Percentiles rank a stretch among this genome's conserved stretches.
phyloP scores from a whole-genome alignment of 345 rosid genomes.

The Passiflora organensis region DNA sequence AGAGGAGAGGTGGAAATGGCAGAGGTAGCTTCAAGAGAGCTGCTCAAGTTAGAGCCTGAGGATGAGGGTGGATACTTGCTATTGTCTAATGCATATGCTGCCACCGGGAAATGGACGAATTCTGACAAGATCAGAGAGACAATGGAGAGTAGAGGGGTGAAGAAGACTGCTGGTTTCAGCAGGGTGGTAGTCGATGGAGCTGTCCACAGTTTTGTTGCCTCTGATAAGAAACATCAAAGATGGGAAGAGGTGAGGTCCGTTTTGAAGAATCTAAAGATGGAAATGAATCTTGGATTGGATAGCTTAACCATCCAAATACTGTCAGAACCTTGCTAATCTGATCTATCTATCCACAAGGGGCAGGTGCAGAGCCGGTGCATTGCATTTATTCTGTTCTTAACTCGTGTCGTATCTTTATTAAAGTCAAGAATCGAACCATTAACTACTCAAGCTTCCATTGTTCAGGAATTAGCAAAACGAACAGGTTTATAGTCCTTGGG shows the following conservation, averaged over 20 bases:
- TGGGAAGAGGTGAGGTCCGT: conserved; percentile 30
- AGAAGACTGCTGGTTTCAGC: conserved; percentile 22
- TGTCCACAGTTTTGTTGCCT: conserved; percentile 39
- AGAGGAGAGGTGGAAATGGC: conserved; percentile 20
- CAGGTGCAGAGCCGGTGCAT: neutral
- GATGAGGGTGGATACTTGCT: conserved; percentile 22
- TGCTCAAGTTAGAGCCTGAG: conserved; percentile 16
- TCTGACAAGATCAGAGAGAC: conserved; percentile 13
- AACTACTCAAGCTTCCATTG: too few relatives aligned
- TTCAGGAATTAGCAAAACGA: too few relatives aligned
- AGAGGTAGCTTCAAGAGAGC: conserved; percentile 18
- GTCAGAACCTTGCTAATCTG: neutral
- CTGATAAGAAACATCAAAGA: conserved; percentile 41
- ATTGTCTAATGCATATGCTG: conserved; percentile 23
- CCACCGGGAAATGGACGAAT: conserved; percentile 14
- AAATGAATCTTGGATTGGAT: conserved; percentile 26
- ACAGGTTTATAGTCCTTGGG: too few relatives aligned
- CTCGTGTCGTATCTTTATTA: too few relatives aligned
- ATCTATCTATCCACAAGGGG: neutral
- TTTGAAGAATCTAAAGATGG: conserved; percentile 22
- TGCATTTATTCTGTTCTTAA: too few relatives aligned
- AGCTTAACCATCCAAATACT: too few relatives aligned
- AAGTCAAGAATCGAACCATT: too few relatives aligned
- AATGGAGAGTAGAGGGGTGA: conserved; percentile 23
- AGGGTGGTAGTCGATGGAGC: conserved; percentile 39